Evolutionary conservation across 495 filamentous ascomycete genomes (phyloP).

Genomic region (Neurospora sp.): DNA sequence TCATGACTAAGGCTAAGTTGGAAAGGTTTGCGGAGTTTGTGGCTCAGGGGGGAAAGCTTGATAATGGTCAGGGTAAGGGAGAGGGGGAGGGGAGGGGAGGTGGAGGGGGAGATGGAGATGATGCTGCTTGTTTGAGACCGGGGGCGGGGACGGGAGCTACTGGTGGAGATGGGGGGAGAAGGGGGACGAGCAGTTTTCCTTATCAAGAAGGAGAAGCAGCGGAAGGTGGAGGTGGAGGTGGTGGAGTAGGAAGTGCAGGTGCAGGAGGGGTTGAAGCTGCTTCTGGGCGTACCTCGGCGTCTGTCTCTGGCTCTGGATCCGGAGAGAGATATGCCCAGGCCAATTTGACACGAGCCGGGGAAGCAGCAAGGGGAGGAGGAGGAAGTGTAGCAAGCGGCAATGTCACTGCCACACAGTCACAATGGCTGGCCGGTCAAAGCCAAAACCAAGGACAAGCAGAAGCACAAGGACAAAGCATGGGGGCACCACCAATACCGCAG

Average conservation of each 20-base stretch:
- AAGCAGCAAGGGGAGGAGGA: background rate
- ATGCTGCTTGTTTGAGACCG: background rate
- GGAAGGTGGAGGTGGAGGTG: background rate
- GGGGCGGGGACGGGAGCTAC: background rate
- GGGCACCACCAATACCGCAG: background rate
- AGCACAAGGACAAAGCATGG: background rate
- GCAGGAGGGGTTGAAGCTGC: background rate
- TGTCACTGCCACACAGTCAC: background rate
- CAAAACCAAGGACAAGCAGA: background rate
- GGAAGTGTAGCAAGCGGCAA: background rate
- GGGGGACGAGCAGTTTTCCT: background rate
- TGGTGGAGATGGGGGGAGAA: background rate
- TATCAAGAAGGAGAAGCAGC: background rate
- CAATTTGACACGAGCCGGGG: too few species aligned
- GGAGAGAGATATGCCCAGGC: background rate
- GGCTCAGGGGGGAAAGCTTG: conserved; percentile 3
- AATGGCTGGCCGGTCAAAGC: background rate
- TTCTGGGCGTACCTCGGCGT: background rate
- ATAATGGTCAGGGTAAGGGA: background rate
- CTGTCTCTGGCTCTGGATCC: background rate
- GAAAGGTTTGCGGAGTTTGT: conserved; percentile 23
- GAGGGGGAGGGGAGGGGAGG: background rate
- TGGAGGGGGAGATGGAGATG: background rate
- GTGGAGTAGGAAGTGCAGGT: background rate
- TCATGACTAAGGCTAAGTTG: conserved; percentile 19